phyloP scores from a whole-genome alignment of 345 rosid species.

The Moricandia arvensis region DNA sequence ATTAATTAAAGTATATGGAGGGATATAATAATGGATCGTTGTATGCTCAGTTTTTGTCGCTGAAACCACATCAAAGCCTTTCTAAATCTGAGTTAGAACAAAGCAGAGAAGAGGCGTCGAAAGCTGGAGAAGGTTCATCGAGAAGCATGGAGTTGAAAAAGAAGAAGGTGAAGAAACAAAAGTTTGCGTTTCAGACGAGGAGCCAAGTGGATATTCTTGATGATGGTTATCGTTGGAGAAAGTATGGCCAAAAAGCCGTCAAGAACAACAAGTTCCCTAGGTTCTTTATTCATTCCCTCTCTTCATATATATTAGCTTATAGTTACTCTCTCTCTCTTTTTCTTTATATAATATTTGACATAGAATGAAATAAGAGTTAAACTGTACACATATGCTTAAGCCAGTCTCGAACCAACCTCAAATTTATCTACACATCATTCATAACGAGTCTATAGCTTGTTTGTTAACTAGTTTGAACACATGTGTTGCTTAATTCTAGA shows the following conservation, averaged over 20 bases:
- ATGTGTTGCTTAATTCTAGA: not conserved
- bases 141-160: slow-evolving; percentile 33
- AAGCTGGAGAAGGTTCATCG: slow-evolving; percentile 29
- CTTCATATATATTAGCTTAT: not conserved
- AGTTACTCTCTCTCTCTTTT: not conserved
- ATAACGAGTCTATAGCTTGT: not conserved
- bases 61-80: slow-evolving; percentile 20
- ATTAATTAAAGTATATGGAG: slow-evolving; percentile 17
- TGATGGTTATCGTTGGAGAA: slow-evolving; percentile 94
- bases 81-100: slow-evolving; percentile 5
- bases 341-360: not conserved
- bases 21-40: slow-evolving; percentile 22
- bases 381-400: not conserved
- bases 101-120: slow-evolving; percentile 13
- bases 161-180: slow-evolving; percentile 64
- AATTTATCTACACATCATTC: not conserved
- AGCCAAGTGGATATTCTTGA: slow-evolving; percentile 91
- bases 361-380: not conserved
- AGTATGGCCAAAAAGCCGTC: slow-evolving; percentile 85
- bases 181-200: slow-evolving; percentile 79
- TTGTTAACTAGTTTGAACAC: not conserved
- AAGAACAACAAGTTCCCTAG: slow-evolving; percentile 77
- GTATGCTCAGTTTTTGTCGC: slow-evolving; percentile 26
- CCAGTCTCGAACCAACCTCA: not conserved
- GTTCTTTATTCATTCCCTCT: not conserved